Evolutionary conservation across 2,329 filamentous ascomycete genomes (phyloP), one percentile per base, ranked within the genome.

Genomic region (Phyllosticta citribraziliensis): DNA sequence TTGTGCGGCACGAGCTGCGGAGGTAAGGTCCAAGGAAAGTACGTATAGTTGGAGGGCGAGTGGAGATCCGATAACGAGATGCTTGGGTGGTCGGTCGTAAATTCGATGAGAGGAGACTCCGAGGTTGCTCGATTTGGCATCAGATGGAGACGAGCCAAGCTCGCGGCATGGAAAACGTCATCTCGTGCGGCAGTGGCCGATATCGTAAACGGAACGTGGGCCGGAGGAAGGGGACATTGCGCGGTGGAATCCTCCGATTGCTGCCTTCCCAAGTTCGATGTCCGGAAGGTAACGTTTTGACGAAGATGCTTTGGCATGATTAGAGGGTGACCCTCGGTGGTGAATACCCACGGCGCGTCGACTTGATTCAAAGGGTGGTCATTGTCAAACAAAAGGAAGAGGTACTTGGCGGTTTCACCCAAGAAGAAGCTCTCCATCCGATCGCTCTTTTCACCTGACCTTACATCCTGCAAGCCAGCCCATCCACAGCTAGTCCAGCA

Each of bases 371-470:
- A 77, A 0, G 92, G 91, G 74, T 97, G 94, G 14, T 86, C 82
- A 4, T 86, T 82, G 66, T 96, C 89, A 72, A 95, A 97, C 2
- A 97, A 83, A 60, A 99, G 78, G 72, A 95, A 97, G 64, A 99
- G 79, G 73, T 99, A 99, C 74, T 97, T 97, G 53, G 91, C 87
- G 1, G 94, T 99, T 75, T 99, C 94, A 14, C 94, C 93, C 0
- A 99, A 81, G 70, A 97, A 97, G 80, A 97, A 99, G 72, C 93
- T 97, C 75, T 99, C 94, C 94, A 97, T 97, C 35, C 94, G 88
- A 72, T 99, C 92, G 67, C 84, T 89, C 74, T 91, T 85, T 74
- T 97, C 90, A 3, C 93, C 93, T n/a, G 71, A 78, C 8, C 74
- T 72, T 20, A 81, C 78, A 63, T 81, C 79, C 30, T 78, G 74